A percentile compares a stretch with the other conserved stretches of the same genome.
Evolutionary conservation across 1,139 yeast species (phyloP).

Genomic region (Hansenula anomala): DNA sequence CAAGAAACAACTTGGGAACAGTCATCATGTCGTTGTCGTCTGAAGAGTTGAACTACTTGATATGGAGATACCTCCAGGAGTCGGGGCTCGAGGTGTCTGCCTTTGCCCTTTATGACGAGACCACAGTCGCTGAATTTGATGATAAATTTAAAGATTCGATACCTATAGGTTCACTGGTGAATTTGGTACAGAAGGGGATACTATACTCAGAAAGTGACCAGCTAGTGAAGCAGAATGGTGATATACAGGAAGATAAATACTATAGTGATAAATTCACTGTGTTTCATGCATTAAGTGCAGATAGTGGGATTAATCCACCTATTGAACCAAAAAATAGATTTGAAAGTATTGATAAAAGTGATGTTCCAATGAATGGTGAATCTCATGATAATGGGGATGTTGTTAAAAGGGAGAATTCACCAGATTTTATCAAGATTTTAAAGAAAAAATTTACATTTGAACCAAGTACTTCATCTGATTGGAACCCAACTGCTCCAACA

Average conservation of each 20-base stretch:
- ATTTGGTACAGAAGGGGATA: constrained; percentile 81
- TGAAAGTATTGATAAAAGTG: constrained; percentile 7
- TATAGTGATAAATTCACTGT: constrained; percentile 29
- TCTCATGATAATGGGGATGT: constrained; percentile 3
- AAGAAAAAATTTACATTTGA: constrained; percentile 27
- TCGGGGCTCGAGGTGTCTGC: constrained; percentile 77
- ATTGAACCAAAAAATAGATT: constrained; percentile 27
- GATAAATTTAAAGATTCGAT: constrained; percentile 41
- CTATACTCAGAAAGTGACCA: constrained; percentile 58
- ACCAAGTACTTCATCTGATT: constrained; percentile 29
- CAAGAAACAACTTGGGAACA: background rate
- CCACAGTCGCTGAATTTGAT: constrained; percentile 60
- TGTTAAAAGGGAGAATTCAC: constrained; percentile 13
- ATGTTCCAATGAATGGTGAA: constrained; percentile 7
- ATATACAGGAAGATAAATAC: constrained; percentile 20
- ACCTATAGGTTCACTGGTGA: constrained; percentile 73
- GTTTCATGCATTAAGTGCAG: constrained; percentile 33
- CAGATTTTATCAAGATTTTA: constrained; percentile 29
- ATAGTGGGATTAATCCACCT: constrained; percentile 26
- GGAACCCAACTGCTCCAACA: constrained; percentile 33
- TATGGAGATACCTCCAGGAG: constrained; percentile 93
- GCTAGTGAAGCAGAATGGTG: constrained; percentile 32
- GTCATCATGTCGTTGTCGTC: constrained; percentile 71
- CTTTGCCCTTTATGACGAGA: constrained; percentile 74
- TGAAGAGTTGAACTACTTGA: constrained; percentile 80